These are phyloP conservation scores for Ganoderma sinense DNA, from an alignment of 1,284 basidiomycete species.

Conservation along the genomic window DNA sequence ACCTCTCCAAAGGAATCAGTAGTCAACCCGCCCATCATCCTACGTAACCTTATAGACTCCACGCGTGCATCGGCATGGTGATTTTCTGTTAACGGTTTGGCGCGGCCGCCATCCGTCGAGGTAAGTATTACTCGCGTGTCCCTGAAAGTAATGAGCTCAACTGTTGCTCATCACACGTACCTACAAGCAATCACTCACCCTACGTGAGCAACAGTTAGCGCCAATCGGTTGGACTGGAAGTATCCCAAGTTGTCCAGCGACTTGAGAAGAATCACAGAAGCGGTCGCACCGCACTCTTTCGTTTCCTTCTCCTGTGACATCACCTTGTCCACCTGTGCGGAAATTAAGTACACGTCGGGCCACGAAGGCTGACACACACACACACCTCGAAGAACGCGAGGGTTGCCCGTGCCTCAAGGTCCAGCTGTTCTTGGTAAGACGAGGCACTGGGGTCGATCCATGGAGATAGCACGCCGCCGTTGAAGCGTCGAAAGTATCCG, in stretches of 20 bases:
- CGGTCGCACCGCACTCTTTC: conserved; percentile 85
- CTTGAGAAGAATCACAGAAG: conserved; percentile 89
- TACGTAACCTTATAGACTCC: conserved; percentile 86
- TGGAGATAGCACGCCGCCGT: conserved; percentile 77
- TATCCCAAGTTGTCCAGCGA: conserved; percentile 83
- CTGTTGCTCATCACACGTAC: not conserved
- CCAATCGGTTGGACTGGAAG: conserved; percentile 74
- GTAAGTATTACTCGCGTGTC: conserved; percentile 92
- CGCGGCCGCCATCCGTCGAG: conserved; percentile 74
- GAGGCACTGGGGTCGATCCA: conserved; percentile 59
- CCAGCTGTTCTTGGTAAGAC: conserved; percentile 59
- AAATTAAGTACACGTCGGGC: not conserved
- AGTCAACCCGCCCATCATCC: conserved; percentile 91
- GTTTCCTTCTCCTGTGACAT: conserved; percentile 67
- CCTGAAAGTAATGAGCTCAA: conserved; percentile 47
- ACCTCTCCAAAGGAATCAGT: conserved; percentile 97
- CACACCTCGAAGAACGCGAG: conserved; percentile 86
- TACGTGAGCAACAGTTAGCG: conserved; percentile 90
- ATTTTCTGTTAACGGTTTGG: conserved; percentile 85
- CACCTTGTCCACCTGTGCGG: conserved; percentile 63
- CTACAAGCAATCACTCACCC: conserved; percentile 61
- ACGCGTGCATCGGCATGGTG: conserved; percentile 93
- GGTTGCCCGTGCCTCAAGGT: conserved; percentile 85
- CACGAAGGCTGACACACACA: conserved; percentile 5
- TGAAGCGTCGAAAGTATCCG: conserved; percentile 90